Conservation (phyloP, 441 rosid species). For the Euphorbia schlechtendalii region DNA sequence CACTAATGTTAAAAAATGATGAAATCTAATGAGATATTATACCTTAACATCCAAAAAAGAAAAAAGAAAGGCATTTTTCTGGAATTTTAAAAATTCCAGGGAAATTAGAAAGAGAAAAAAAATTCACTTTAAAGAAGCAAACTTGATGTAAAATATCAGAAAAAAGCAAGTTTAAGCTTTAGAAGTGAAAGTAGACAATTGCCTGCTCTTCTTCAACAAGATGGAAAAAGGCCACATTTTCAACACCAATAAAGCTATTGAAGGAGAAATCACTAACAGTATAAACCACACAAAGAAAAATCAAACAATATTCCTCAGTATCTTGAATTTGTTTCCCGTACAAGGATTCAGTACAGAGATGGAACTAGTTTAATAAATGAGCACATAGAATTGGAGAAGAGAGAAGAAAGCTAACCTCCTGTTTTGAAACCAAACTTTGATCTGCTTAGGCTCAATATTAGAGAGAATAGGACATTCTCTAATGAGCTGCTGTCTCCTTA, state of each 20-base stretch:
- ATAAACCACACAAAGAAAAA: too few species aligned
- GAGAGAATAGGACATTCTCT: slow-evolving; percentile 84
- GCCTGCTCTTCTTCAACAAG: background rate
- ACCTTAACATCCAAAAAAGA: background rate
- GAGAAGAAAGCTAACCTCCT: slow-evolving; percentile 46
- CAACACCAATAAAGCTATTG: too few species aligned
- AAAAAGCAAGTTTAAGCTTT: background rate
- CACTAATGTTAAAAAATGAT: slow-evolving; percentile 10
- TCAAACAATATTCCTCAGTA: background rate
- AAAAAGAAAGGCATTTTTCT: background rate
- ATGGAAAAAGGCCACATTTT: too few species aligned
- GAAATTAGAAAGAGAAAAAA: background rate
- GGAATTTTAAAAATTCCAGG: background rate
- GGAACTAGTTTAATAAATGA: background rate
- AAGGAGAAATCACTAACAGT: too few species aligned
- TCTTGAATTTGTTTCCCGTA: background rate
- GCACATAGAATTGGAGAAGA: background rate
- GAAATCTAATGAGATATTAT: background rate
- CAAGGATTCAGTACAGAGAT: background rate
- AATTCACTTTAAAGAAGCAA: too few species aligned
- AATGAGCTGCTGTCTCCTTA: slow-evolving; percentile 84
- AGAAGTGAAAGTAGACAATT: background rate
- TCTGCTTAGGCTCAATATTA: slow-evolving; percentile 87
- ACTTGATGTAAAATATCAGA: too few species aligned
- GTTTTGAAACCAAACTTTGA: slow-evolving; percentile 98